These are phyloP conservation scores for Lyophyllum shimeji DNA, from an alignment of 768 basidiomycete genomes.

Conservation along the genomic window DNA sequence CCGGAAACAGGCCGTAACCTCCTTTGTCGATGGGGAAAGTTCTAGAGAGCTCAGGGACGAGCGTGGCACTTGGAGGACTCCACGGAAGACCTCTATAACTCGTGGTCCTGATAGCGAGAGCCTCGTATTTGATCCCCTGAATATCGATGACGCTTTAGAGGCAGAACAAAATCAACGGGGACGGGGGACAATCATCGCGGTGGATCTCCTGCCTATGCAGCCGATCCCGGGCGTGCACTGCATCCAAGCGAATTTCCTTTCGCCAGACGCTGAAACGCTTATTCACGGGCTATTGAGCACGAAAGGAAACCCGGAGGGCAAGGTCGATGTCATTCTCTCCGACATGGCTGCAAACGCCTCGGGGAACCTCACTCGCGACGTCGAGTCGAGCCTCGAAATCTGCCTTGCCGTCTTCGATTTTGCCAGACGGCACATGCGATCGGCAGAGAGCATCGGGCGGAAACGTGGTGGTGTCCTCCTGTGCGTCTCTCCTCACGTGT, in stretches of 20 bases:
- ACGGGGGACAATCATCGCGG: conserved; percentile 56
- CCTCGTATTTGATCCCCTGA: conserved; percentile 38
- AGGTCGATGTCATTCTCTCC: conserved; percentile 80
- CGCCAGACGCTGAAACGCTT: conserved; percentile 42
- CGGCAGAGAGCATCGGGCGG: conserved; percentile 41
- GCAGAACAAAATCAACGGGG: not conserved
- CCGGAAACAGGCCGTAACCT: not conserved
- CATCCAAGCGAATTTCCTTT: conserved; percentile 79
- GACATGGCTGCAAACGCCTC: conserved; percentile 90
- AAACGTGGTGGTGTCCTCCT: conserved; percentile 53
- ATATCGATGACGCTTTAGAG: conserved; percentile 28
- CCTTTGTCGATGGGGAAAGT: not conserved
- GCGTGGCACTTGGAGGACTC: not conserved
- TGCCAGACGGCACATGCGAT: conserved; percentile 50
- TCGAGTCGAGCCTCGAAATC: conserved; percentile 67
- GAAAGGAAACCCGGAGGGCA: conserved; percentile 30
- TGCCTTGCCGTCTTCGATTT: conserved; percentile 75
- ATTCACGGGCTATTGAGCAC: conserved; percentile 38
- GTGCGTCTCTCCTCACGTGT: conserved; percentile 38
- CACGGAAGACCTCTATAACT: not conserved
- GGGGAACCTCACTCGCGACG: conserved; percentile 68
- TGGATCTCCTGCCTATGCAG: conserved; percentile 76
- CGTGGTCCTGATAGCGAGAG: conserved; percentile 11
- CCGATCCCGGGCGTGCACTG: conserved; percentile 73
- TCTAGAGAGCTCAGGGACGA: not conserved